Conservation (phyloP, 2,329 filamentous ascomycete genomes). For the Fusarium keratoplasticum region DNA sequence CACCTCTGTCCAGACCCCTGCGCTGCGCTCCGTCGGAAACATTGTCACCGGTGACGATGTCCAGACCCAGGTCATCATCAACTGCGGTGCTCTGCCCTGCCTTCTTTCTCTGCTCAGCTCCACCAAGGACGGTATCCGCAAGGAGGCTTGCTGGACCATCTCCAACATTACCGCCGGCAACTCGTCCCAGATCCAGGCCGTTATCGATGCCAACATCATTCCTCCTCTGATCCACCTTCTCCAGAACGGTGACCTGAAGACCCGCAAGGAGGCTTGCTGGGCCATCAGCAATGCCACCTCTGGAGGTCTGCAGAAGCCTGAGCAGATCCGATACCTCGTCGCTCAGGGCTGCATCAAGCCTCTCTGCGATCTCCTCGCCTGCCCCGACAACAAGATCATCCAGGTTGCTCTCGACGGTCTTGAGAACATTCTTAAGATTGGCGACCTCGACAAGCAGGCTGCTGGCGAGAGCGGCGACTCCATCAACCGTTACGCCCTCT, state of each 20-base stretch:
- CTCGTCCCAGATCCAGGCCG: constrained; percentile 95
- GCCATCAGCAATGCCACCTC: constrained; percentile 99
- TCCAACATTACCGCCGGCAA: constrained; percentile 99
- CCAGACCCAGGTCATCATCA: constrained; percentile 99
- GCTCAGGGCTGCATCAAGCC: constrained; percentile 96
- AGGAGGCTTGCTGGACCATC: constrained; percentile 99
- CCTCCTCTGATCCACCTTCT: constrained; percentile 95
- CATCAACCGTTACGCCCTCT: constrained; percentile 96
- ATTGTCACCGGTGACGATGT: constrained; percentile 99
- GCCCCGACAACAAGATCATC: constrained; percentile 99
- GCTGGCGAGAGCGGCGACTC: constrained; percentile 78
- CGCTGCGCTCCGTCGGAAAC: constrained; percentile 96
- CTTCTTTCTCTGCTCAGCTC: constrained; percentile 95
- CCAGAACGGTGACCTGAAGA: constrained; percentile 98
- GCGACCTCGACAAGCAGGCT: constrained; percentile 97
- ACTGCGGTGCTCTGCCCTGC: constrained; percentile 92
- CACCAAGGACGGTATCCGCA: constrained; percentile 98
- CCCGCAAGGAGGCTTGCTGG: constrained; percentile 99
- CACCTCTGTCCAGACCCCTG: constrained; percentile 97
- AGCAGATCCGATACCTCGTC: constrained; percentile 97
- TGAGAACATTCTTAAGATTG: constrained; percentile 99
- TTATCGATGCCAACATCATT: constrained; percentile 97
- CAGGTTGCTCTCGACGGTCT: constrained; percentile 97
- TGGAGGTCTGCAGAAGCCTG: constrained; percentile 96
- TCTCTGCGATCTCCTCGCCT: constrained; percentile 91